A percentile compares a stretch with the other conserved stretches of the same genome.
Conservation (phyloP, 768 basidiomycete species). For the Auricularia sp. region DNA sequence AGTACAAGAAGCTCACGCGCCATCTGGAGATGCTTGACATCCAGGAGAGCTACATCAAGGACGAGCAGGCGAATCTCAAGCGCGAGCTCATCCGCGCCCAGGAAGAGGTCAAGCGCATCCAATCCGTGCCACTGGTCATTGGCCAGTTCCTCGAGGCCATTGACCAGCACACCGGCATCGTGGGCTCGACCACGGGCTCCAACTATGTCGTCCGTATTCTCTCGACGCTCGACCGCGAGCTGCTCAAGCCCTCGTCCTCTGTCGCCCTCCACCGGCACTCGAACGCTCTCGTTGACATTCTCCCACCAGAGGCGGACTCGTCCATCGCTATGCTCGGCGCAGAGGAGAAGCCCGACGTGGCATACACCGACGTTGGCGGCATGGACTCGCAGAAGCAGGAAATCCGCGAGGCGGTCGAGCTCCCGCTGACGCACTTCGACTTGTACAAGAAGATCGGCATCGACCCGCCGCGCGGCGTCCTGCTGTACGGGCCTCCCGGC, state of each 20-base stretch:
- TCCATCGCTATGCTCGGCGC: conserved; percentile 90
- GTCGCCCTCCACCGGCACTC: conserved; percentile 99
- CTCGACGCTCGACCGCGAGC: conserved; percentile 91
- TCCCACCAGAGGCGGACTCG: conserved; percentile 97
- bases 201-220: conserved; percentile 98
- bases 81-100: conserved; percentile 97
- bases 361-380: conserved; percentile 91
- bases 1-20: conserved; percentile 91
- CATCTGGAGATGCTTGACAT: conserved; percentile 94
- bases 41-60: conserved; percentile 95
- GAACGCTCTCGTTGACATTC: conserved; percentile 94
- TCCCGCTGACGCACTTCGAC: conserved; percentile 94
- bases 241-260: conserved; percentile 93
- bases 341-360: conserved; percentile 91
- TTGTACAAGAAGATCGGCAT: conserved; percentile 99
- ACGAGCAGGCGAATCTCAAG: conserved; percentile 96
- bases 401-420: conserved; percentile 95
- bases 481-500: conserved; percentile 95
- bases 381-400: conserved; percentile 98
- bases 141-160: conserved; percentile 99
- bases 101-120: conserved; percentile 98
- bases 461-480: conserved; percentile 93
- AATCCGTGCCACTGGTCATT: conserved; percentile 96
- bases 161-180: conserved; percentile 94
- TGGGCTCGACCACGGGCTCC: conserved; percentile 93